Evolutionary conservation across 2,329 filamentous ascomycete species (phyloP), one percentile per base, ranked within the genome.

Genomic region (Septoria petroselini): DNA sequence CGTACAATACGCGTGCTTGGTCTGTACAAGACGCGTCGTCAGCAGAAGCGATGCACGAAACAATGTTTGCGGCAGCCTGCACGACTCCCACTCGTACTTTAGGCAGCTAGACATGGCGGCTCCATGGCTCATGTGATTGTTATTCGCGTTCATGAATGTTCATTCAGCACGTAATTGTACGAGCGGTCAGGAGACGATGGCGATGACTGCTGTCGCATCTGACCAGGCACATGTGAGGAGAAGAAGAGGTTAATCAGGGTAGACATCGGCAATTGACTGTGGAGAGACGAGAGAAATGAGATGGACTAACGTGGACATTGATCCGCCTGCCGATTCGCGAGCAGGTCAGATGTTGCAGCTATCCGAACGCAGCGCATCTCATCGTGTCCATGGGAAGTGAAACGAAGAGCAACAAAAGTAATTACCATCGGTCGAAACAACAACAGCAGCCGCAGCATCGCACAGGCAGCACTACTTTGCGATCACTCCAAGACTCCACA

Each of bases 261-360:
- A 42, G 40, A 42, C 40, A 19, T 42, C 40, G 40, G 27, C 40
- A 42, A 42, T 42, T 27, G 30, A 33, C 21, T n/a, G 40, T 29
- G 25, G 40, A 25, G 40, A 29, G 30, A 15, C 39, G 19, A 23
- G 40, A 30, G 40, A 42, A 42, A 42, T 42, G 29, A 29, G 23
- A 27, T 19, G 5, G 25, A 15, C 40, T 15, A 33, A 42, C 40
- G 40, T 31, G 40, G 40, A 27, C 25, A 42, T 42, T 30, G 27
- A 33, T 33, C 27, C 40, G 40, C 40, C 15, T 18, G 40, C 15
- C 31, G 31, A 17, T 34, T 5, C 12, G 15, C 31, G 31, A 6
- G 31, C 31, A 17, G 27, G 7, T 7, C 27, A 15, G 23, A 17
- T 27, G 18, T 17, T 9, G 39, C 9, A 33, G 17, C 40, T 27